Evolutionary conservation across 192 early-diverging fungal species (phyloP).

Genomic region (Coemansia sp.): DNA sequence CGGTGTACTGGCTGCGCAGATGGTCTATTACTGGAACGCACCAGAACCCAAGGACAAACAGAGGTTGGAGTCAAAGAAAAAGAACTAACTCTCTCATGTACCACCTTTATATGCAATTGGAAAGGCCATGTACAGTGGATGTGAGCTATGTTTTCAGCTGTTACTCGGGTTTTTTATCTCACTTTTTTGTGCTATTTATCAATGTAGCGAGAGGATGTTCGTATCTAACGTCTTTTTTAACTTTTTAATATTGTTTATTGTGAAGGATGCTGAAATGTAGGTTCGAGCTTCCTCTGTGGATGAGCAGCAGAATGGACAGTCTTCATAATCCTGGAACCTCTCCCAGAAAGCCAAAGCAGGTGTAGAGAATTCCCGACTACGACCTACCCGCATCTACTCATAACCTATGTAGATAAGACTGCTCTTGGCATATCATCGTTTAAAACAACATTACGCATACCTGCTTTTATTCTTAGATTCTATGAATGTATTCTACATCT

Average conservation of each 20-base stretch:
- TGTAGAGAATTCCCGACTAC: constrained; percentile 1
- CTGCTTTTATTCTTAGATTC: not conserved
- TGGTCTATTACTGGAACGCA: constrained; percentile 76
- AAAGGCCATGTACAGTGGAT: not conserved
- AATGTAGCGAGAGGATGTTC: not conserved
- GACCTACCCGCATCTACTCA: too few relatives aligned
- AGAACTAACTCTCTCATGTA: constrained; percentile 9
- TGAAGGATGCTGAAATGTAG: constrained; percentile 15
- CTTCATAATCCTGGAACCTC: not conserved
- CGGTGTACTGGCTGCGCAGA: constrained; percentile 73
- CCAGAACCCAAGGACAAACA: constrained; percentile 48
- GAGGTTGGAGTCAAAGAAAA: constrained; percentile 55
- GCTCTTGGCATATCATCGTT: too few relatives aligned
- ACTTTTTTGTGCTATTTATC: constrained; percentile 2
- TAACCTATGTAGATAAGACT: too few relatives aligned
- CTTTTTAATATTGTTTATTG: not conserved
- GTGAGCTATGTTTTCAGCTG: not conserved
- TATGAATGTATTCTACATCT: not conserved
- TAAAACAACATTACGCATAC: not conserved
- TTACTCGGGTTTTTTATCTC: not conserved
- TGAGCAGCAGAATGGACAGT: constrained; percentile 19
- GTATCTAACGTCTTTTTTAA: not conserved
- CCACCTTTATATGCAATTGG: not conserved
- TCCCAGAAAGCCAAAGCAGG: constrained; percentile 34
- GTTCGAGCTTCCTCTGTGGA: constrained; percentile 45